Conservation (phyloP, 2,329 filamentous ascomycete genomes). For the Rhinocladiella mackenziei region DNA sequence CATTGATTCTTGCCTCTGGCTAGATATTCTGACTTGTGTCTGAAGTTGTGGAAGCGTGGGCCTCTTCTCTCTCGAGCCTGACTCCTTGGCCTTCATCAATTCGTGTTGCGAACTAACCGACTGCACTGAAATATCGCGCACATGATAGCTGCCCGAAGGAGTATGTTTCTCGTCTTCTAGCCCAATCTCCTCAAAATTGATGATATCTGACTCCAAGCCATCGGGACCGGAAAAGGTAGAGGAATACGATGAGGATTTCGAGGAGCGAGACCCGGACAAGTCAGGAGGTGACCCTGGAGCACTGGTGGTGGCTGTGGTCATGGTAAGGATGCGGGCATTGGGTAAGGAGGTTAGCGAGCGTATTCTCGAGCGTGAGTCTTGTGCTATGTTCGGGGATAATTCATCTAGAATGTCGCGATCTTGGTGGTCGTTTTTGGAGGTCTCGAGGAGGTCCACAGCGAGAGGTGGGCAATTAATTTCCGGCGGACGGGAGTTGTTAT, state of each 20-base stretch:
- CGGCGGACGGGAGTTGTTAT: slow-evolving; percentile 16
- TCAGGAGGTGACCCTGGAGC: slow-evolving; percentile 68
- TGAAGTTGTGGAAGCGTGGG: slow-evolving; percentile 19
- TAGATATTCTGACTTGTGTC: slow-evolving; percentile 10
- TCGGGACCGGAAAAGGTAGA: slow-evolving; percentile 65
- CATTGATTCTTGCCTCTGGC: slow-evolving; percentile 10
- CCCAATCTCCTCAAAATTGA: slow-evolving; percentile 90
- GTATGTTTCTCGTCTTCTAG: slow-evolving; percentile 64
- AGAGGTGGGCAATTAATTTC: slow-evolving; percentile 22
- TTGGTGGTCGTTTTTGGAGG: slow-evolving; percentile 10
- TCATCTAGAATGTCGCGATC: slow-evolving; percentile 15
- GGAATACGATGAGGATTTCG: slow-evolving; percentile 82
- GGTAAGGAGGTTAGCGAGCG: slow-evolving; percentile 19
- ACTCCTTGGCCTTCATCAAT: slow-evolving; percentile 17
- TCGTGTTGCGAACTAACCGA: slow-evolving; percentile 32
- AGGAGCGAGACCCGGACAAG: slow-evolving; percentile 80
- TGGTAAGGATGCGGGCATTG: slow-evolving; percentile 34
- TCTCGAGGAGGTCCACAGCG: slow-evolving; percentile 10
- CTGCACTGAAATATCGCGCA: slow-evolving; percentile 21
- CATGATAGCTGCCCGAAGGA: slow-evolving; percentile 13
- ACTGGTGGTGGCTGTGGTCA: slow-evolving; percentile 39
- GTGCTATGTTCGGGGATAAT: slow-evolving; percentile 11
- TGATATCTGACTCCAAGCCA: slow-evolving; percentile 62
- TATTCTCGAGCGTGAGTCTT: slow-evolving; percentile 11
- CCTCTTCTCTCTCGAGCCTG: slow-evolving; percentile 5